These are phyloP conservation scores for Colletotrichum gloeosporioides DNA, from an alignment of 2,329 filamentous ascomycete genomes.

Conservation along the genomic window DNA sequence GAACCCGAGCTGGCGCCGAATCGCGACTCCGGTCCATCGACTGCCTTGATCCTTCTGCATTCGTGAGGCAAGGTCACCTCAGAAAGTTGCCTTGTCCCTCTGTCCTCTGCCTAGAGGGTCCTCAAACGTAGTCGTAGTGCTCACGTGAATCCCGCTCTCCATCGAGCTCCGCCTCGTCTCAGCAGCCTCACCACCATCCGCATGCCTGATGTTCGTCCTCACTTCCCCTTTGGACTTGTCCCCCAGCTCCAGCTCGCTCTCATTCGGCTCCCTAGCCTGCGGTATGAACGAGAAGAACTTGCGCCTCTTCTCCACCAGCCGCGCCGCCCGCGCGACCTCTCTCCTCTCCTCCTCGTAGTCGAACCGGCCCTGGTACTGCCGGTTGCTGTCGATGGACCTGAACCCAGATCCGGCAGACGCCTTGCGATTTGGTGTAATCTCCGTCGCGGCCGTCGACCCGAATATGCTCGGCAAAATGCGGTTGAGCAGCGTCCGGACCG, in stretches of 20 bases:
- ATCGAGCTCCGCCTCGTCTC: not conserved
- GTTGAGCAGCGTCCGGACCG: constrained; percentile 36
- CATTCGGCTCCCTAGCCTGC: constrained; percentile 11
- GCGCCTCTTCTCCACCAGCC: not conserved
- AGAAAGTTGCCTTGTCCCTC: not conserved
- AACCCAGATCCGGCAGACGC: not conserved
- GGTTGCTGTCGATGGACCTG: not conserved
- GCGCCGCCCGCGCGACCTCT: not conserved
- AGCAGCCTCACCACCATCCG: not conserved
- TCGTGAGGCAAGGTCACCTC: not conserved
- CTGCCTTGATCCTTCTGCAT: not conserved
- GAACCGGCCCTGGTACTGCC: not conserved
- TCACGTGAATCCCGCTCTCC: constrained; percentile 24
- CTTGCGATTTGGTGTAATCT: not conserved
- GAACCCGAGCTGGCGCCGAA: not conserved
- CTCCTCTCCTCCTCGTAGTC: not conserved
- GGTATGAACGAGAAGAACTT: not conserved
- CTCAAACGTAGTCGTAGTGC: constrained; percentile 18
- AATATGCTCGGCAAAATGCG: constrained; percentile 12
- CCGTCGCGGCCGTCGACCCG: not conserved
- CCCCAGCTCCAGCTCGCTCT: constrained; percentile 33
- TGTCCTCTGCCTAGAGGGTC: not conserved
- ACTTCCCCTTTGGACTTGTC: constrained; percentile 35
- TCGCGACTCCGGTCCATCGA: not conserved
- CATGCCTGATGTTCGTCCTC: constrained; percentile 31